phyloP scores from a whole-genome alignment of 306 rosid species.

The Herpetospermum pedunculosum region DNA sequence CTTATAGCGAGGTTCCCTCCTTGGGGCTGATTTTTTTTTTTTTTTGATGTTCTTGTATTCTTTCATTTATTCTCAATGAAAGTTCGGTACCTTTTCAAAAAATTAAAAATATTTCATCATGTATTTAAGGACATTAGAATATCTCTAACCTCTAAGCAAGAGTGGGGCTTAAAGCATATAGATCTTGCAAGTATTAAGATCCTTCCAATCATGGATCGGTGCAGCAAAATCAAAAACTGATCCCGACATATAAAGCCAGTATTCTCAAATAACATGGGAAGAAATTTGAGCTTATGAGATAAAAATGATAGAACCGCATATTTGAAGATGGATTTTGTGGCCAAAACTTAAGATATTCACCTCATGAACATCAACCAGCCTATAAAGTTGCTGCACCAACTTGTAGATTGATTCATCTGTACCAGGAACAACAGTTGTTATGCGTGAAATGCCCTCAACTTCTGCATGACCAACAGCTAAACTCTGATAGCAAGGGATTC shows the following conservation, averaged over 20 bases:
- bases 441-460: slow-evolving; percentile 45
- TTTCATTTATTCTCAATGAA: too few relatives aligned
- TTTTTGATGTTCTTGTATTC: too few relatives aligned
- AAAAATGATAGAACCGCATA: not conserved
- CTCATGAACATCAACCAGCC: slow-evolving; percentile 44
- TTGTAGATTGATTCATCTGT: slow-evolving; percentile 36
- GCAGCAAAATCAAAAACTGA: not conserved
- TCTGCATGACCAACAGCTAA: slow-evolving; percentile 55
- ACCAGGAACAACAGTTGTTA: slow-evolving; percentile 55
- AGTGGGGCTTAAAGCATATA: not conserved
- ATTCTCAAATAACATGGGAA: not conserved
- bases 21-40: too few relatives aligned
- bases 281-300: not conserved
- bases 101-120: too few relatives aligned
- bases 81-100: too few relatives aligned
- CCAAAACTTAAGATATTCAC: slow-evolving; percentile 8
- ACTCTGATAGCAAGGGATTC: slow-evolving; percentile 24
- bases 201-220: not conserved
- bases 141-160: not conserved
- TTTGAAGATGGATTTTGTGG: not conserved
- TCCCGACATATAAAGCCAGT: not conserved
- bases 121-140: not conserved
- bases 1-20: too few relatives aligned
- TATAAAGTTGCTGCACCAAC: slow-evolving; percentile 48
- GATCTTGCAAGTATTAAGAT: not conserved